A percentile compares a stretch with the other conserved stretches of the same genome.
phyloP scores from a whole-genome alignment of 148 eudicot genomes.

The Rhododendron henanense region DNA sequence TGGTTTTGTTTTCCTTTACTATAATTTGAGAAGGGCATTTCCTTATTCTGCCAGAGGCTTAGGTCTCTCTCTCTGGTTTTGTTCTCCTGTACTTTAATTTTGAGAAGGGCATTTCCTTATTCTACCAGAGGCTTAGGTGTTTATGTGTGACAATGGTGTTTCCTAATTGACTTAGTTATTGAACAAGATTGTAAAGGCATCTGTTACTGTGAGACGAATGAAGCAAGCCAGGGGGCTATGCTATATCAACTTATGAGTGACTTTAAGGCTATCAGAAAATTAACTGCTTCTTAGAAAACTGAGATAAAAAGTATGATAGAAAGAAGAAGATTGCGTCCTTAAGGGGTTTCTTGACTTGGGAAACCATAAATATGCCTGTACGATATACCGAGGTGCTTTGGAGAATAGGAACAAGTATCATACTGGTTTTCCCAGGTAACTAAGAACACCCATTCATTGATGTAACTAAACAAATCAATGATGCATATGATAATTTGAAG shows the following conservation, averaged over 20 bases:
- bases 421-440: not conserved
- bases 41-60: not conserved
- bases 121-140: not conserved
- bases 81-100: not conserved
- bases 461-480: not conserved
- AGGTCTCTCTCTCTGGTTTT: not conserved
- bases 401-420: not conserved
- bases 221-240: not conserved
- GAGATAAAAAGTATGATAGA: not conserved
- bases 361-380: not conserved
- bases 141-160: not conserved
- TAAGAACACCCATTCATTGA: not conserved
- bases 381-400: not conserved
- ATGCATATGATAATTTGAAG: not conserved
- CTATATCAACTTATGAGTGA: not conserved
- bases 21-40: not conserved
- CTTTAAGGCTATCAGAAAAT: not conserved
- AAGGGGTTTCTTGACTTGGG: not conserved
- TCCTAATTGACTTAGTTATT: not conserved
- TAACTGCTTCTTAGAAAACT: not conserved
- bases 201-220: not conserved
- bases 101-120: not conserved
- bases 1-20: not conserved
- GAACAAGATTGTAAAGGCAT: not conserved
- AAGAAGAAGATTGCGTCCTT: not conserved